Base-by-base conservation (phyloP, 2,329 filamentous ascomycete genomes). In the Pestalotiopsis sp. region DNA sequence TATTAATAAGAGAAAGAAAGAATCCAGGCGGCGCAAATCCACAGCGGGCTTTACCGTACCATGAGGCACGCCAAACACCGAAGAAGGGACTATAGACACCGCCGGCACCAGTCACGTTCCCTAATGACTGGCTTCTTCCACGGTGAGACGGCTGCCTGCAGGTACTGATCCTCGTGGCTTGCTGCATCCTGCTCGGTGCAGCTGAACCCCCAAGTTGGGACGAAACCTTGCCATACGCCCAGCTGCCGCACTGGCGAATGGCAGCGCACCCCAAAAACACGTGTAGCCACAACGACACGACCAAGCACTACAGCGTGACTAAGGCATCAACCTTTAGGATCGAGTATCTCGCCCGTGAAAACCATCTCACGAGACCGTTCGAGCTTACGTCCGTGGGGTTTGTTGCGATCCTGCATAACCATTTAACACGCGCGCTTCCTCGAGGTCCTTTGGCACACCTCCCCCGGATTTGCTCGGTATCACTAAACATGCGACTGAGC, bases 41-140 rank as follows among this genome's bases (percentile, higher is more conserved):
- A 52, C 45, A 23, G 45, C 45, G 45, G 45, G 45, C 45, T 23
- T 6, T 52, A 52, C 45, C n/a, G 45, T 52, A 52, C 45, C 45
- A 36, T 36, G 31, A 36, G 7, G 45, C 17, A 52, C 45, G 45
- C 20, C 45, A n/a, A 36, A 52, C 45, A 52, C 20, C 9, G n/a
- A 52, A 52, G 45, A 52, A 20, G 20, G n/a, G 14, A 9, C 13
- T 52, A 52, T 20, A 52, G n/a, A 27, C 57, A 27, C 27, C 27
- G 57, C 23, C 57, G 25, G 23, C 57, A 59, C n/a, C n/a, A 36
- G 61, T 45, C 61, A 64, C 61, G 61, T 64, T 64, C 36, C n/a
- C 61, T 64, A n/a, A 64, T 45, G 20, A 64, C 38, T 64, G 61
- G 61, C 36, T n/a, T 25, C 23, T 49, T 52, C 23, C 13, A 17